phyloP scores from a whole-genome alignment of 116 monocot genomes.

The Iris pallida region DNA sequence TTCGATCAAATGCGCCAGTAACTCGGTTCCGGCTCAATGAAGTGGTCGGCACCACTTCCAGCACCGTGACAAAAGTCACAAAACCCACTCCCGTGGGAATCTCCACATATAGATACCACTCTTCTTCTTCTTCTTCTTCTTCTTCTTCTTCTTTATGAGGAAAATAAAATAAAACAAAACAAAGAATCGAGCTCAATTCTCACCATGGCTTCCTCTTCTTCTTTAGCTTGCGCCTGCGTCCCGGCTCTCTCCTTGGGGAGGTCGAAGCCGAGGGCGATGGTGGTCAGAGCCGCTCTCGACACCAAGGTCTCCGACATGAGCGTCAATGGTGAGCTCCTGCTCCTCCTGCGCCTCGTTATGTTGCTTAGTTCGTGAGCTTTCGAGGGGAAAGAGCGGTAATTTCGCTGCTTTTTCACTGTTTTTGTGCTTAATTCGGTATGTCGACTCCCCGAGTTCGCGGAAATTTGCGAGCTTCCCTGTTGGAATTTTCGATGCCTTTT shows the following conservation, averaged over 20 bases:
- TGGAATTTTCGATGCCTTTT: no score
- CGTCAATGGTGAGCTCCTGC: constrained; percentile 41
- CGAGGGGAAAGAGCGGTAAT: no score
- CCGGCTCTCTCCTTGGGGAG: constrained; percentile 10
- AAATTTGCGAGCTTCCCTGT: no score
- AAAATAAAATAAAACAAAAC: not conserved
- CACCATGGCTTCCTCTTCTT: constrained; percentile 12
- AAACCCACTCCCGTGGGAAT: not conserved
- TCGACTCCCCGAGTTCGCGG: no score
- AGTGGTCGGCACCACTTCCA: not conserved
- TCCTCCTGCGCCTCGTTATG: not conserved
- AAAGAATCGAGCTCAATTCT: not conserved
- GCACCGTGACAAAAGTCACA: not conserved
- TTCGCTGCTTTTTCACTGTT: no score
- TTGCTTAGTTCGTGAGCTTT: no score
- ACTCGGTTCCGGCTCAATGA: no score
- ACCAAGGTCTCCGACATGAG: constrained; percentile 60
- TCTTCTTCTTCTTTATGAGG: not conserved
- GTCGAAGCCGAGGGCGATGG: not conserved
- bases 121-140: not conserved
- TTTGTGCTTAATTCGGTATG: no score
- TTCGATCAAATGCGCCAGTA: no score
- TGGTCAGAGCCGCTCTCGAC: constrained; percentile 42
- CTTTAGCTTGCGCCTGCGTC: constrained; percentile 21
- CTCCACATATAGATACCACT: not conserved